phyloP scores from a whole-genome alignment of 306 rosid genomes.

The Dalbergia cultrata region DNA sequence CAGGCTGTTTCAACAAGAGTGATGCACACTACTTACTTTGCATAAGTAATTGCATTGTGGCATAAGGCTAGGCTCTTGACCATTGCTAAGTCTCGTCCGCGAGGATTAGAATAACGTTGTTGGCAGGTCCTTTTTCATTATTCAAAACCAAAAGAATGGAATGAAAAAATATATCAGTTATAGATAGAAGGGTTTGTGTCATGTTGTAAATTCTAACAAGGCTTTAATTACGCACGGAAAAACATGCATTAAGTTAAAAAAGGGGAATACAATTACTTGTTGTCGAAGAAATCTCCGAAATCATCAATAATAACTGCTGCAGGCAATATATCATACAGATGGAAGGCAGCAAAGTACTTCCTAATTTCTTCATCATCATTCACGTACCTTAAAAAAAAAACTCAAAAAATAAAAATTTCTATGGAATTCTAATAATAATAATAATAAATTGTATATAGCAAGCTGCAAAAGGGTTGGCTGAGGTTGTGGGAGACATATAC shows the following conservation, averaged over 20 bases:
- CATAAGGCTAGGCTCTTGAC: constrained; percentile 86
- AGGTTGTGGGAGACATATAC: constrained; percentile 51
- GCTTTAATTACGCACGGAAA: background rate
- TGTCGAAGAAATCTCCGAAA: constrained; percentile 80
- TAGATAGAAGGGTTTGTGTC: background rate
- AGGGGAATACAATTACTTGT: constrained; percentile 53
- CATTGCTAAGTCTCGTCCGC: constrained; percentile 90
- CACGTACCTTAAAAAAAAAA: constrained; percentile 64
- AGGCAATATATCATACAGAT: constrained; percentile 70
- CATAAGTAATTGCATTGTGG: constrained; percentile 72
- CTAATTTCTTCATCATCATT: constrained; percentile 81
- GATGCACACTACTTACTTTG: constrained; percentile 70
- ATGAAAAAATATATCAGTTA: background rate
- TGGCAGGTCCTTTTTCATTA: constrained; percentile 70
- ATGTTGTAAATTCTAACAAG: background rate
- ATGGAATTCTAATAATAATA: background rate
- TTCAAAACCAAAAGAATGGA: constrained; percentile 24
- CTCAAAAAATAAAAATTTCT: background rate
- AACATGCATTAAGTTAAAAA: background rate
- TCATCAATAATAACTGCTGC: constrained; percentile 77
- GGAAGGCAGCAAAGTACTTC: constrained; percentile 92
- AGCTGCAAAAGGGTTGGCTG: background rate
- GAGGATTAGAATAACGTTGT: constrained; percentile 68
- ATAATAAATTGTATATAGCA: background rate
- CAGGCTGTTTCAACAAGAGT: background rate